phyloP scores from a whole-genome alignment of 2,329 filamentous ascomycete species.

The Diaporthe vexans region DNA sequence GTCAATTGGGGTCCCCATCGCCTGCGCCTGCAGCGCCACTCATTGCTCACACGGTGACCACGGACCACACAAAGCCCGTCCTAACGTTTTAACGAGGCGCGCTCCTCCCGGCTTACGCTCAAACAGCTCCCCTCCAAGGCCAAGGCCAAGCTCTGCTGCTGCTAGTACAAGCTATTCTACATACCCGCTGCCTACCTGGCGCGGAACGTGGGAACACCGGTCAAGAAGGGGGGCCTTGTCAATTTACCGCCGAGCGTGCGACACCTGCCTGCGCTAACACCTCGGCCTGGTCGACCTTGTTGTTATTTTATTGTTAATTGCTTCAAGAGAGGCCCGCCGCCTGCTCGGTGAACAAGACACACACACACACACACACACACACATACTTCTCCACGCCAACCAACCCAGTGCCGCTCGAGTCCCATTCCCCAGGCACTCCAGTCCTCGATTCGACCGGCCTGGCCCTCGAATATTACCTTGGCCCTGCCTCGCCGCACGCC shows the following conservation, averaged over 20 bases:
- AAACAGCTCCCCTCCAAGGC: constrained; percentile 1
- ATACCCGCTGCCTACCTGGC: not conserved
- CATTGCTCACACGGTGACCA: constrained; percentile 29
- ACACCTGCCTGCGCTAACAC: constrained; percentile 8
- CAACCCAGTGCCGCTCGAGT: not conserved
- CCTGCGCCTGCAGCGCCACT: constrained; percentile 24
- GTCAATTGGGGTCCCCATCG: constrained; percentile 11
- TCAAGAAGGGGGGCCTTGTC: constrained; percentile 21
- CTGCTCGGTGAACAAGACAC: constrained; percentile 19
- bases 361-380: too few species aligned
- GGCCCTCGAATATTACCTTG: constrained; percentile 31
- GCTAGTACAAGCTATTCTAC: not conserved
- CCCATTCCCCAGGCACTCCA: not conserved
- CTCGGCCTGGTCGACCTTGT: constrained; percentile 28
- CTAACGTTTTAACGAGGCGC: not conserved
- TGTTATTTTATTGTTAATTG: constrained; percentile 6
- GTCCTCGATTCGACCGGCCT: constrained; percentile 29
- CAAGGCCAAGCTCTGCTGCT: not conserved
- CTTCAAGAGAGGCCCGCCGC: constrained; percentile 15
- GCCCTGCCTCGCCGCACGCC: constrained; percentile 13
- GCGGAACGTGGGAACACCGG: constrained; percentile 24
- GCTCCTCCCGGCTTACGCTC: not conserved
- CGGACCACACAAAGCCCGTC: constrained; percentile 20
- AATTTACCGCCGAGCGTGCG: constrained; percentile 18
- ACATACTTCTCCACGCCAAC: constrained; percentile 6